A percentile compares a stretch with the other conserved stretches of the same genome.
Evolutionary conservation across 257 asterid genomes (phyloP).

Genomic region (Capsicum baccatum): DNA sequence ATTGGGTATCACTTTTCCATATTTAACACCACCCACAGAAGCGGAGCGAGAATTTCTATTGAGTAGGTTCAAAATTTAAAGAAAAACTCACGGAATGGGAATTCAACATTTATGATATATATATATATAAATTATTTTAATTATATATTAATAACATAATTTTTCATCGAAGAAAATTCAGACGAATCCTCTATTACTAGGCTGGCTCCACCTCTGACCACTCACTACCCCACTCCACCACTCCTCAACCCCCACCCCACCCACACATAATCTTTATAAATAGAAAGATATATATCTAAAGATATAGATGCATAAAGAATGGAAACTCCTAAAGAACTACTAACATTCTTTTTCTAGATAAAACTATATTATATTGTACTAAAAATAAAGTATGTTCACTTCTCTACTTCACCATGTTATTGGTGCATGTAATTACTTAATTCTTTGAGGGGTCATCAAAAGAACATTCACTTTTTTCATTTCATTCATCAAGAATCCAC

Average conservation of each 20-base stretch:
- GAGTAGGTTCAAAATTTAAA: too few species aligned
- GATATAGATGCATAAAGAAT: slow-evolving; percentile 23
- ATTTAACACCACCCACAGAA: background rate
- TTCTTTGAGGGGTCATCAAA: background rate
- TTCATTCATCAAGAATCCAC: slow-evolving; percentile 8
- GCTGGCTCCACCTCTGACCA: too few species aligned
- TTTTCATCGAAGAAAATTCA: too few species aligned
- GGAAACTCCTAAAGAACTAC: slow-evolving; percentile 23
- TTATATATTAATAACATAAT: too few species aligned
- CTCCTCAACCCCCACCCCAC: background rate
- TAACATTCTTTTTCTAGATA: slow-evolving; percentile 17
- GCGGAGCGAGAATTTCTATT: too few species aligned
- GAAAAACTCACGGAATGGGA: too few species aligned
- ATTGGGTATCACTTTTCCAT: slow-evolving; percentile 20
- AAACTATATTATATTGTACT: background rate
- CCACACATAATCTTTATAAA: background rate
- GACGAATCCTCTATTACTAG: too few species aligned
- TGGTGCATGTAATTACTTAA: background rate
- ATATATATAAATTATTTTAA: too few species aligned
- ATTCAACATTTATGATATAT: too few species aligned
- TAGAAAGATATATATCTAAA: background rate
- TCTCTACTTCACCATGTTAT: background rate
- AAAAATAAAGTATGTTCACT: background rate
- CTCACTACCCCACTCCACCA: background rate
- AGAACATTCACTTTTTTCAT: slow-evolving; percentile 13